A percentile compares a stretch with the other conserved stretches of the same genome.
These are phyloP conservation scores for Candida loeiensis DNA, from an alignment of 805 yeast genomes.

Conservation along the genomic window DNA sequence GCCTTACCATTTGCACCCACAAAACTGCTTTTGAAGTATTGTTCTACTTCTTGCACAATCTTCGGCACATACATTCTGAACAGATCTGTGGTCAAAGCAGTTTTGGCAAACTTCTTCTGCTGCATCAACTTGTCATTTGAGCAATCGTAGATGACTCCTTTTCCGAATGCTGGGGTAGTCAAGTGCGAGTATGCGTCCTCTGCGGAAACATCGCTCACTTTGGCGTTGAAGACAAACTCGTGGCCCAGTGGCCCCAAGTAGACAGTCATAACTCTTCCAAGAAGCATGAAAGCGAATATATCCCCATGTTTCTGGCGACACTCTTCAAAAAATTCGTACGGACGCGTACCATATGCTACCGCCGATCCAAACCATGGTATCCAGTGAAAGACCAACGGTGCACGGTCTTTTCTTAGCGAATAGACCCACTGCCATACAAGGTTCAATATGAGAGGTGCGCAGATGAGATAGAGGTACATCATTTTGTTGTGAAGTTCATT, in stretches of 20 bases:
- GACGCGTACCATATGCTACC: slow-evolving; percentile 82
- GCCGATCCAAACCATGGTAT: slow-evolving; percentile 96
- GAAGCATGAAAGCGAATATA: slow-evolving; percentile 80
- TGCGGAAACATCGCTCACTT: slow-evolving; percentile 84
- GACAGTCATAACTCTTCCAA: slow-evolving; percentile 93
- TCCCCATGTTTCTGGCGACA: slow-evolving; percentile 86
- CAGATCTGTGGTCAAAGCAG: slow-evolving; percentile 79
- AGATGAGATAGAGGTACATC: not conserved
- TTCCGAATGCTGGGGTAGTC: slow-evolving; percentile 96
- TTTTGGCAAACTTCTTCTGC: slow-evolving; percentile 93
- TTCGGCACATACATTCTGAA: slow-evolving; percentile 83
- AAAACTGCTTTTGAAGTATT: slow-evolving; percentile 52
- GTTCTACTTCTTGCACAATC: slow-evolving; percentile 69
- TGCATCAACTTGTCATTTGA: slow-evolving; percentile 92
- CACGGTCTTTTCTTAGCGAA: slow-evolving; percentile 71
- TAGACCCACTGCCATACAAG: slow-evolving; percentile 62
- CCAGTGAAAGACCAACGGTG: slow-evolving; percentile 86
- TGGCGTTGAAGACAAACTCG: slow-evolving; percentile 90
- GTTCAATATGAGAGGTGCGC: slow-evolving; percentile 45
- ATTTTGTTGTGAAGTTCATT: not conserved
- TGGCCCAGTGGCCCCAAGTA: slow-evolving; percentile 97
- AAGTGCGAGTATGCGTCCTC: slow-evolving; percentile 93
- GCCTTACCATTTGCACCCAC: slow-evolving; percentile 43
- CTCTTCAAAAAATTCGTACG: slow-evolving; percentile 82
- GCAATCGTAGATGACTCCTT: slow-evolving; percentile 96